Conservation (phyloP, 768 basidiomycete genomes). For the Boletus rubropictus region DNA sequence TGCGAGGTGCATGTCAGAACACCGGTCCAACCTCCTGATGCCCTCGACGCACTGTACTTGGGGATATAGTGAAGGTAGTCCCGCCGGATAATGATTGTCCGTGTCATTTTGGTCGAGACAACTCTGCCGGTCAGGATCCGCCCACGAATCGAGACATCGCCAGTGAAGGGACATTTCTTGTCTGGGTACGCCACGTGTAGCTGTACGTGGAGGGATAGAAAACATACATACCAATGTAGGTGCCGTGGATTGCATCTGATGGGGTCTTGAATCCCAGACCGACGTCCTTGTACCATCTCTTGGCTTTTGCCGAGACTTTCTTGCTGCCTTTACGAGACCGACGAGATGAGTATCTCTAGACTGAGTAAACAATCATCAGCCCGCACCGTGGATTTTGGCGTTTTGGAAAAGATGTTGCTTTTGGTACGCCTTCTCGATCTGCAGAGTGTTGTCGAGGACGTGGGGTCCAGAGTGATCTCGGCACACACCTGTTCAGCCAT, state of each 20-base stretch:
- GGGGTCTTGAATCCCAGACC: conserved; percentile 97
- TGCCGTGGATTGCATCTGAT: conserved; percentile 88
- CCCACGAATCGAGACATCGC: conserved; percentile 95
- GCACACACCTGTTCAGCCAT: conserved; percentile 60
- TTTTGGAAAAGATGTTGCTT: conserved; percentile 99
- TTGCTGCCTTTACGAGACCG: conserved; percentile 51
- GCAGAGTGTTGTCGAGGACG: conserved; percentile 4
- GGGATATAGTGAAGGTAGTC: conserved; percentile 96
- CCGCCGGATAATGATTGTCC: conserved; percentile 93
- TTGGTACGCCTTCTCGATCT: conserved; percentile 97
- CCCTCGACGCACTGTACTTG: conserved; percentile 82
- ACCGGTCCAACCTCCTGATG: not conserved
- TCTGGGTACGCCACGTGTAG: conserved; percentile 42
- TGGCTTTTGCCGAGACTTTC: conserved; percentile 91
- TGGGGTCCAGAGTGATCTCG: not conserved
- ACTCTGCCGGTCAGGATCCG: conserved; percentile 98
- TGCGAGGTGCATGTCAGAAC: conserved; percentile 27
- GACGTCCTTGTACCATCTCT: conserved; percentile 99
- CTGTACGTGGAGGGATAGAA: not conserved
- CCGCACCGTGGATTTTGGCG: conserved; percentile 87
- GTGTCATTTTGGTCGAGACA: conserved; percentile 98
- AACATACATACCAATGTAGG: conserved; percentile 79
- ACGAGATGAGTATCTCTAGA: conserved; percentile 7
- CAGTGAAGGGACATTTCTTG: conserved; percentile 99
- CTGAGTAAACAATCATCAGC: conserved; percentile 6